A percentile compares a stretch with the other conserved stretches of the same genome.
phyloP scores from a whole-genome alignment of 2,329 filamentous ascomycete genomes.

The Alternaria longipes region DNA sequence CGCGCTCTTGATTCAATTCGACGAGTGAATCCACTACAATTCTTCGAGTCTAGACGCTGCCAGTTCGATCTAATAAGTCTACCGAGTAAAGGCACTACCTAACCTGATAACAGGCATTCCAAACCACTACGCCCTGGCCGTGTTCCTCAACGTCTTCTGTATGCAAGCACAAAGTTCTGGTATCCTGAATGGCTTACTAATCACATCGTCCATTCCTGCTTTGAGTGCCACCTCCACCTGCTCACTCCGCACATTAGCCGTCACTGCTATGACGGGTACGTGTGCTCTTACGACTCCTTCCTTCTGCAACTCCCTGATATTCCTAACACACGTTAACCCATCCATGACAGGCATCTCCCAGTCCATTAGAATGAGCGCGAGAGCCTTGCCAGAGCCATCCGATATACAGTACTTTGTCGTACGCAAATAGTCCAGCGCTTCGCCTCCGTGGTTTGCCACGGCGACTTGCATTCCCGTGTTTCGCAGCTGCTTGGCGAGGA shows the following conservation, averaged over 20 bases:
- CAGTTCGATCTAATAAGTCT: not conserved
- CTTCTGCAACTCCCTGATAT: conserved; percentile 39
- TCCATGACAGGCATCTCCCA: conserved; percentile 49
- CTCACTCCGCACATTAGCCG: conserved; percentile 46
- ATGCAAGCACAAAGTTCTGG: conserved; percentile 36
- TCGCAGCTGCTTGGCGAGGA: conserved; percentile 52
- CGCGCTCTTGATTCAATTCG: not conserved
- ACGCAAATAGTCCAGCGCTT: conserved; percentile 49
- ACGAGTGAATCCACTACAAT: fast-evolving
- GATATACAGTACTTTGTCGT: conserved; percentile 34
- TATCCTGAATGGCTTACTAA: conserved; percentile 75
- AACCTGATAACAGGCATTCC: not conserved
- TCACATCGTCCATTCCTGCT: conserved; percentile 60
- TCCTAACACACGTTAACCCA: conserved; percentile 36
- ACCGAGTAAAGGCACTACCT: not conserved
- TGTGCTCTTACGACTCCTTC: conserved; percentile 32
- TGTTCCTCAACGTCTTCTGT: conserved; percentile 25
- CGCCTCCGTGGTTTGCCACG: conserved; percentile 51
- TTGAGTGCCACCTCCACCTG: conserved; percentile 42
- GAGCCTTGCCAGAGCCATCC: conserved; percentile 18
- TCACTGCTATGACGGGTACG: conserved; percentile 46
- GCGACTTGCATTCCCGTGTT: conserved; percentile 48
- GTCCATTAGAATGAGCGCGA: conserved; percentile 44
- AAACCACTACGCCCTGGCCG: not conserved
- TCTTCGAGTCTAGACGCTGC: not conserved